Base-by-base conservation (phyloP, 2,329 filamentous ascomycete species). In the Colletotrichum sp. region DNA sequence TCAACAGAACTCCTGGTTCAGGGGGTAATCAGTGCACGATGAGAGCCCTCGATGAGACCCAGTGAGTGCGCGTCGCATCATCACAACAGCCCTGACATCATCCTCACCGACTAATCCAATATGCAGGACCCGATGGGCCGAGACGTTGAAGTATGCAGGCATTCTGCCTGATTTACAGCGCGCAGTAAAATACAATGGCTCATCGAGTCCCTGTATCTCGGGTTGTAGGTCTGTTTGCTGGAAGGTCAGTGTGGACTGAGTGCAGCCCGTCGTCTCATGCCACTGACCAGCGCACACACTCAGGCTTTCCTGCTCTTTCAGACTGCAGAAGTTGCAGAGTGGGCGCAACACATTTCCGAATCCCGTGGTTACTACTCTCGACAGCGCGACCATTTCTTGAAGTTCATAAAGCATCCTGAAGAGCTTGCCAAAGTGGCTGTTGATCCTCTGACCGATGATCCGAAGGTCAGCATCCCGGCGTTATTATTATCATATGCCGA, bases 141-240 rank as follows among this genome's bases (percentile, higher is more conserved):
- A 89, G 80, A 92, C 93, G 49, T 89, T 92, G 81, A 87, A 85
- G 79, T 87, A 92, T 81, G 89, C 90, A 79, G 86, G 88, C 71
- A 90, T 88, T 80, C 86, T 94, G 75, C 85, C 86, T n/a, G 90
- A 92, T 76, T 87, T 96, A 71, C 92, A 91, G 84, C 88, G 88
- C 78, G 91, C 92, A n/a, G 89, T 95, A 68, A 91, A 89, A 83
- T 86, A 90, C 78, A 90, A 92, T 80, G 90, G 90, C 21, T 84
- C 89, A 18, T 84, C 84, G 13, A 94, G 90, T 80, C 92, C 93
- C 65, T 95, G 94, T 82, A 86, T 92, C 69, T 88, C 92, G 63
- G 95, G 95, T 16, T 91, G 96, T 78, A 92, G 96, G 72, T 98
- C 96, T 5, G 90, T 98, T 49, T 98, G 94, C 85, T 99, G 96